Percentiles rank a stretch among this genome's conserved stretches.
Conservation (phyloP, 768 basidiomycete genomes). For the Leccinum fibrillosum region DNA sequence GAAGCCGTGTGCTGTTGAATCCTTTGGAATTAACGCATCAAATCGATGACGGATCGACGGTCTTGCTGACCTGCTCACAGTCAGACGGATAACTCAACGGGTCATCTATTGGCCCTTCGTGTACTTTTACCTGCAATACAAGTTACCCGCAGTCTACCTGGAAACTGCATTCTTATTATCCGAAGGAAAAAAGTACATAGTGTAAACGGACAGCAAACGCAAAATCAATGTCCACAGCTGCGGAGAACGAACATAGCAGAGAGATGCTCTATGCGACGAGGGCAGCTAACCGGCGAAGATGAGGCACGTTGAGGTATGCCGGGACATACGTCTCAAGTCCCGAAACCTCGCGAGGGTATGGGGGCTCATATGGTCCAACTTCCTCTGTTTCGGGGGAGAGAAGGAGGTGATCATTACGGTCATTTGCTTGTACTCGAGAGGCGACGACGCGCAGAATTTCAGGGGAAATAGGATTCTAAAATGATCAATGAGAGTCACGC, state of each 20-base stretch:
- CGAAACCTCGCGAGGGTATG: conserved; percentile 90
- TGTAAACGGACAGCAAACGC: conserved; percentile 18
- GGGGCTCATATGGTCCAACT: conserved; percentile 92
- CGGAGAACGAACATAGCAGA: background rate
- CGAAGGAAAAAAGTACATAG: conserved; percentile 17
- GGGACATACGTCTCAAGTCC: conserved; percentile 97
- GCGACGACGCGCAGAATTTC: conserved; percentile 97
- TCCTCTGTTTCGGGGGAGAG: conserved; percentile 96
- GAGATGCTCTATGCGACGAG: conserved; percentile 59
- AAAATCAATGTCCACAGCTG: conserved; percentile 2
- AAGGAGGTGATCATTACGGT: conserved; percentile 94
- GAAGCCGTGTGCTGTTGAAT: conserved; percentile 39
- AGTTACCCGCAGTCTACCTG: background rate
- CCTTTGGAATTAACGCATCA: conserved; percentile 47
- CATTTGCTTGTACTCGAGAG: conserved; percentile 91
- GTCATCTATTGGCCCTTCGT: background rate
- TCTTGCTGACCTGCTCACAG: conserved; percentile 15
- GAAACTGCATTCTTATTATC: conserved; percentile 16
- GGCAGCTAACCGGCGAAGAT: conserved; percentile 83
- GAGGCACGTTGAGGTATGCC: conserved; percentile 86
- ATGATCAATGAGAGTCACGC: conserved; percentile 2
- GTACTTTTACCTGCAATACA: background rate
- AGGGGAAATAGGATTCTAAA: conserved; percentile 90
- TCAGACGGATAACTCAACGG: background rate
- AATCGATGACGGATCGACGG: conserved; percentile 48